phyloP scores from a whole-genome alignment of 2,329 filamentous ascomycete genomes.

The Xylaria sp. region DNA sequence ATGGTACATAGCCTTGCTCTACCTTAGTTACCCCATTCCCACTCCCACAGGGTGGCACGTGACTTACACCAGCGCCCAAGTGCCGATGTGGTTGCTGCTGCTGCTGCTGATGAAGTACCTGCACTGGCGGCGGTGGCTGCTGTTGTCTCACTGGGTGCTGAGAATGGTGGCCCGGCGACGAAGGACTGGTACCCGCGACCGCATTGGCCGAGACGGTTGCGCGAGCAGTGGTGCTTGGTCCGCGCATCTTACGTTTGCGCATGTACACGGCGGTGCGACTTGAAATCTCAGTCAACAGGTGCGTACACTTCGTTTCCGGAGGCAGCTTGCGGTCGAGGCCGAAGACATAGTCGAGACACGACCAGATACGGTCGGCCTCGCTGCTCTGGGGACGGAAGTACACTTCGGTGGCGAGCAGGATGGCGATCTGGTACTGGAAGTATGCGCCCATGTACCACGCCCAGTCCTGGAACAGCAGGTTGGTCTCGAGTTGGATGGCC shows the following conservation, averaged over 20 bases:
- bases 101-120: conserved; percentile 17
- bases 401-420: conserved; percentile 75
- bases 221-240: conserved; percentile 58
- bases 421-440: conserved; percentile 77
- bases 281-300: conserved; percentile 71
- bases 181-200: conserved; percentile 44
- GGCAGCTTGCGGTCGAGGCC: conserved; percentile 64
- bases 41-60: conserved; percentile 6
- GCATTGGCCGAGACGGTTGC: conserved; percentile 53
- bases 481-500: conserved; percentile 59
- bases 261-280: conserved; percentile 70
- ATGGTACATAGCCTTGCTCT: conserved; percentile 27
- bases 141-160: conserved; percentile 28
- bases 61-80: background rate
- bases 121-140: conserved; percentile 9
- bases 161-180: conserved; percentile 28
- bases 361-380: conserved; percentile 75
- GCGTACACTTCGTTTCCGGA: conserved; percentile 67
- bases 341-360: conserved; percentile 78
- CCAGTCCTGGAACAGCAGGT: conserved; percentile 65
- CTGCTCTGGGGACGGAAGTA: conserved; percentile 67
- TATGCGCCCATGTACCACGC: conserved; percentile 77
- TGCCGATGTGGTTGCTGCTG: conserved; percentile 18
- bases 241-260: conserved; percentile 65
- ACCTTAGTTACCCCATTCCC: conserved; percentile 11